These are phyloP conservation scores for Fusarium nanum DNA, from an alignment of 2,329 filamentous ascomycete species.

Conservation along the genomic window DNA sequence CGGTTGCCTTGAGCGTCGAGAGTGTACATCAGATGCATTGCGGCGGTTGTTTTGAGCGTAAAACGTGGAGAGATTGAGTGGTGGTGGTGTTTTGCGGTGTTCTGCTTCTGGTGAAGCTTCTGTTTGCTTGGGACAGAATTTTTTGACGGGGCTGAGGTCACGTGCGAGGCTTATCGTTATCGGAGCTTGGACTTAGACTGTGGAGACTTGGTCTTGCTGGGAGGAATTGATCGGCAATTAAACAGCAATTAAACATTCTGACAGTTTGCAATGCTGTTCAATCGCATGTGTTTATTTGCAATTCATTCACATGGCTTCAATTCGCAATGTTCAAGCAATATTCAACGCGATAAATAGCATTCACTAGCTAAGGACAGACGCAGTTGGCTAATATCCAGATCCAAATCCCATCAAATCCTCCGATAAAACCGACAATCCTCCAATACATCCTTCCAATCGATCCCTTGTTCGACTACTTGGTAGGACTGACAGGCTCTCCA, in stretches of 20 bases:
- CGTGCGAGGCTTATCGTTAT: conserved; percentile 42
- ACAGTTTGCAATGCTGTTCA: no score
- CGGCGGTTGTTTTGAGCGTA: conserved; percentile 21
- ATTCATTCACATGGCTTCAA: not conserved
- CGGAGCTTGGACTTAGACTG: not conserved
- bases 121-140: conserved; percentile 26
- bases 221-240: not conserved
- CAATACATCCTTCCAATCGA: not conserved
- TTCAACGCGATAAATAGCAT: not conserved
- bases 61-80: not conserved
- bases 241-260: not conserved
- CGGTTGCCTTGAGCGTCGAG: conserved; percentile 85
- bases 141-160: conserved; percentile 35
- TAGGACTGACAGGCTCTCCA: conserved; percentile 58
- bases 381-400: conserved; percentile 7
- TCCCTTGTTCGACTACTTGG: conserved; percentile 45
- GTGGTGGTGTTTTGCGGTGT: conserved; percentile 1
- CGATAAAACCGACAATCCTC: not conserved
- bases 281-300: no score
- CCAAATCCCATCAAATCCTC: not conserved
- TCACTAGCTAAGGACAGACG: conserved; percentile 4
- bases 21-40: conserved; percentile 82
- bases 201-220: not conserved
- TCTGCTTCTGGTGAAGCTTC: conserved; percentile 18
- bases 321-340: not conserved